Evolutionary conservation across 371 early-diverging fungal genomes (phyloP).

Genomic region (Syncephalastrum racemosum): DNA sequence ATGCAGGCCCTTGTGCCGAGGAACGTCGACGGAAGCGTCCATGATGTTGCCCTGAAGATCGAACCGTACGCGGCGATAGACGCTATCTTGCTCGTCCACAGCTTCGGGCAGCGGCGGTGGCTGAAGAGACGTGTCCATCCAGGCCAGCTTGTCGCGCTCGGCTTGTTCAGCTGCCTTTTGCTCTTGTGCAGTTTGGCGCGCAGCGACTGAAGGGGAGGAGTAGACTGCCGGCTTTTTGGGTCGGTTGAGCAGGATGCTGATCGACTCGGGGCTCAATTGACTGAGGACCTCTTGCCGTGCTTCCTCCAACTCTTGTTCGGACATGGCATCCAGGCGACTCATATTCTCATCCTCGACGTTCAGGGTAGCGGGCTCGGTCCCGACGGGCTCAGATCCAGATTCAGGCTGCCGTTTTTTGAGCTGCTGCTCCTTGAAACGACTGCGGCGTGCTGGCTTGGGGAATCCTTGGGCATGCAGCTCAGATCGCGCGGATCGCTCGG

Average conservation of each 20-base stretch:
- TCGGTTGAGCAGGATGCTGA: constrained; percentile 45
- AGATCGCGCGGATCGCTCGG: constrained; percentile 14
- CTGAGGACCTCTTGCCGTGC: constrained; percentile 58
- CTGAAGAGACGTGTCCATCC: constrained; percentile 58
- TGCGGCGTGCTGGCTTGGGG: constrained; percentile 57
- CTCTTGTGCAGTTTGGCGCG: background rate
- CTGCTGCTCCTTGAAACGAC: constrained; percentile 37
- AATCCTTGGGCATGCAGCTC: constrained; percentile 48
- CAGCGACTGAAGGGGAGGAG: too few relatives aligned
- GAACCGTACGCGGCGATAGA: constrained; percentile 58
- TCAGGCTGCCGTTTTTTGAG: constrained; percentile 20
- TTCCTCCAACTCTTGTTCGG: constrained; percentile 58
- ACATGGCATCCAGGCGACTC: constrained; percentile 55
- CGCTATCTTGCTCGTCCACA: constrained; percentile 14
- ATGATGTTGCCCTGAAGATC: constrained; percentile 75
- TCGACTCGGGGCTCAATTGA: constrained; percentile 55
- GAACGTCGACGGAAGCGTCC: constrained; percentile 51
- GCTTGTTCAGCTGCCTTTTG: constrained; percentile 42
- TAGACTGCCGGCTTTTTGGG: constrained; percentile 11
- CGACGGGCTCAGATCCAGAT: constrained; percentile 8
- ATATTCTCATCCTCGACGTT: constrained; percentile 61
- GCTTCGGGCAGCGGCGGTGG: constrained; percentile 11
- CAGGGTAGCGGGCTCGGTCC: constrained; percentile 19
- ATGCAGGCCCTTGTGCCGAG: constrained; percentile 73
- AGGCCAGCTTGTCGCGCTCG: constrained; percentile 70